Evolutionary conservation across 2,329 filamentous ascomycete species (phyloP).

Genomic region (Neonectria ditissima): DNA sequence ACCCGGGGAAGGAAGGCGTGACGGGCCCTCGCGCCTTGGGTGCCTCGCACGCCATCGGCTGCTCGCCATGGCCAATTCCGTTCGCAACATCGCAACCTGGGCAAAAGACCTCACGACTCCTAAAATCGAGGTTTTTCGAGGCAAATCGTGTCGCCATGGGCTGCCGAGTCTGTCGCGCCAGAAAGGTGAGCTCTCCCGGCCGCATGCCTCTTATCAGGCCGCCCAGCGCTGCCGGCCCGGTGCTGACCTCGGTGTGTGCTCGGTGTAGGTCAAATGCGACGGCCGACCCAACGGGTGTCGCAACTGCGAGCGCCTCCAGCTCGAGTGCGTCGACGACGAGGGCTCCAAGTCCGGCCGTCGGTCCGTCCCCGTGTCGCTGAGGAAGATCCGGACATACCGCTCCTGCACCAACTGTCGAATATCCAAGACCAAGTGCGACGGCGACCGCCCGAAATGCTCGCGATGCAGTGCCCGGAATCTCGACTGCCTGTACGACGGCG

Average conservation of each 20-base stretch:
- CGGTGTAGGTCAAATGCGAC: conserved; percentile 55
- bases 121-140: conserved; percentile 25
- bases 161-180: conserved; percentile 55
- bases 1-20: conserved; percentile 31
- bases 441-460: conserved; percentile 54
- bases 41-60: conserved; percentile 47
- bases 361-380: conserved; percentile 46
- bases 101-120: conserved; percentile 36
- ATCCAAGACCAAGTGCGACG: conserved; percentile 58
- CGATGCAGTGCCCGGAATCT: conserved; percentile 50
- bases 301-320: conserved; percentile 57
- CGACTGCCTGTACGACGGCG: conserved; percentile 55
- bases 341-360: conserved; percentile 44
- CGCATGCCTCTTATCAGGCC: conserved; percentile 7
- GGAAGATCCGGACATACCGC: conserved; percentile 56
- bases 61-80: conserved; percentile 44
- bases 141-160: conserved; percentile 48
- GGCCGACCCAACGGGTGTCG: conserved; percentile 56
- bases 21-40: conserved; percentile 43
- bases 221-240: neutral
- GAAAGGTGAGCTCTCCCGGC: conserved; percentile 49
- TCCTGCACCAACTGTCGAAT: conserved; percentile 55
- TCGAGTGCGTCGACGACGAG: conserved; percentile 54
- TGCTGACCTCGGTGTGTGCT: conserved; percentile 30
- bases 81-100: conserved; percentile 32